Conservation (phyloP, 1,139 yeast genomes). For the Arxiozyma slooffiae region DNA sequence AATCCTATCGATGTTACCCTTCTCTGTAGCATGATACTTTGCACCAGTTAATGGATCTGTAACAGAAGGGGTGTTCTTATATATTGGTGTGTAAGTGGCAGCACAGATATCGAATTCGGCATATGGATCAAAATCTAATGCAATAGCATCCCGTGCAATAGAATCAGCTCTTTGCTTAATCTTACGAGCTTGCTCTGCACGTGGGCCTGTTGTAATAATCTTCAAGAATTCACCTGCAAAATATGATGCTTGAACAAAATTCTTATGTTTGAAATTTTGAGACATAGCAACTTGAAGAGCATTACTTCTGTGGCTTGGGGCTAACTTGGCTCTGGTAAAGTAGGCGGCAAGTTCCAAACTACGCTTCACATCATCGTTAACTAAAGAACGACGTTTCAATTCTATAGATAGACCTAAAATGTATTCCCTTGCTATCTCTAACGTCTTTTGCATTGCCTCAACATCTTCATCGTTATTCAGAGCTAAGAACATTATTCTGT, state of each 20-base stretch:
- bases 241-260: constrained; percentile 78
- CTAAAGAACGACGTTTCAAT: constrained; percentile 72
- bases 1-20: constrained; percentile 70
- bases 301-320: constrained; percentile 71
- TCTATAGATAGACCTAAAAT: constrained; percentile 88
- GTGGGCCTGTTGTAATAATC: constrained; percentile 58
- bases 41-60: constrained; percentile 89
- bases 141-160: constrained; percentile 74
- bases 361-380: constrained; percentile 62
- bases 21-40: constrained; percentile 62
- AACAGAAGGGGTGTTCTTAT: constrained; percentile 59
- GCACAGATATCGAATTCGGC: constrained; percentile 90
- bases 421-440: constrained; percentile 76
- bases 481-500: constrained; percentile 61
- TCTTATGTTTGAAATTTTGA: constrained; percentile 79
- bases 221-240: constrained; percentile 79
- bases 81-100: constrained; percentile 78
- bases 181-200: constrained; percentile 83
- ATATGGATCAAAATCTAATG: constrained; percentile 84
- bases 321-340: constrained; percentile 77
- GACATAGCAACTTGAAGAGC: constrained; percentile 95
- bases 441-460: constrained; percentile 59
- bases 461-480: constrained; percentile 71
- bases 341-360: constrained; percentile 92
- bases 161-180: constrained; percentile 72